A percentile compares a stretch with the other conserved stretches of the same genome.
These are phyloP conservation scores for Torulaspora delbrueckii DNA, from an alignment of 805 yeast genomes.

Conservation along the genomic window DNA sequence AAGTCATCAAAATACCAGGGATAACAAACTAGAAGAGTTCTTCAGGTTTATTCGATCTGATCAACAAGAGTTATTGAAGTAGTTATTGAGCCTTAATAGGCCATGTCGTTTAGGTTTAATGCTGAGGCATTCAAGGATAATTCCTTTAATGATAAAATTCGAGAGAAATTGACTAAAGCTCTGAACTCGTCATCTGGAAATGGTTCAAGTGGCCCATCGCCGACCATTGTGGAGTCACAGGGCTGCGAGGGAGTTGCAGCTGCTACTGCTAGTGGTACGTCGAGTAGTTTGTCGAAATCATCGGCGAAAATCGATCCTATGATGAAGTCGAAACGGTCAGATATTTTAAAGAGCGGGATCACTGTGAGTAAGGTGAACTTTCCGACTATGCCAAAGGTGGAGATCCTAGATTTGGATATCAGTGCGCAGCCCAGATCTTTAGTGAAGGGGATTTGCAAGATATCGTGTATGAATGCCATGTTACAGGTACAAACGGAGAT, in stretches of 20 bases:
- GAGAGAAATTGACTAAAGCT: constrained; percentile 26
- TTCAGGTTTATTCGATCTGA: not conserved
- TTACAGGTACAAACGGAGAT: constrained; percentile 34
- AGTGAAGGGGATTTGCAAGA: constrained; percentile 34
- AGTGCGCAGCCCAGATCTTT: constrained; percentile 33
- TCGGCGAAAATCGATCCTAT: constrained; percentile 3
- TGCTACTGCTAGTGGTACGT: constrained; percentile 1
- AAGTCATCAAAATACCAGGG: not conserved
- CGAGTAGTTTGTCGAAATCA: not conserved
- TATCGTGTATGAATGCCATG: constrained; percentile 32
- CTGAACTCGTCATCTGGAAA: constrained; percentile 19
- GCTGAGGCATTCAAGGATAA: constrained; percentile 28
- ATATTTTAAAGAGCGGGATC: constrained; percentile 31
- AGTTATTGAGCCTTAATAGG: not conserved
- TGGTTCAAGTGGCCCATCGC: constrained; percentile 2
- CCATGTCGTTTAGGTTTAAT: constrained; percentile 34
- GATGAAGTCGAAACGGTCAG: constrained; percentile 18
- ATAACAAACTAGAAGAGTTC: not conserved
- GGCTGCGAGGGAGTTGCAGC: constrained; percentile 6
- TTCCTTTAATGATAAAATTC: constrained; percentile 30
- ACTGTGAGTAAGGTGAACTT: constrained; percentile 30
- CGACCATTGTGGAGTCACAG: constrained; percentile 8
- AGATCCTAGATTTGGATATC: constrained; percentile 33
- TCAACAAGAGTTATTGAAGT: not conserved
- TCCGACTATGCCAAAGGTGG: constrained; percentile 31